Base-by-base conservation (phyloP, 1,284 basidiomycete species). In the Fomitopsis palustris region DNA sequence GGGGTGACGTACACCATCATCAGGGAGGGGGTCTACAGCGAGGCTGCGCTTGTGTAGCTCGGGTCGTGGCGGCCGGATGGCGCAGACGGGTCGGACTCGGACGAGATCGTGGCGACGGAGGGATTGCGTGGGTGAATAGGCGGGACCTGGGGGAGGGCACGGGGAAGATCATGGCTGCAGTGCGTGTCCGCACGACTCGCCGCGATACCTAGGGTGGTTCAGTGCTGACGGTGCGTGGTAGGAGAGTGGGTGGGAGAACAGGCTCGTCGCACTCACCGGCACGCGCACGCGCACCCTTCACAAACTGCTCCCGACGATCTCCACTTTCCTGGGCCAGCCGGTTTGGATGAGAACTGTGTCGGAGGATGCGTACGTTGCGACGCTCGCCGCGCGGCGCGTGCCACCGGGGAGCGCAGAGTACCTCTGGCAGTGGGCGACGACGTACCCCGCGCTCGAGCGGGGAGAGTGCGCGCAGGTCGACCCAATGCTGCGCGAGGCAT, bases 11-110 rank as follows among this genome's bases (percentile, higher is more conserved):
- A 72, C 55, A 75, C 74, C 23, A 70, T 74, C 53, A 63, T 78
- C 27, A 60, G 76, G 27, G 75, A 78, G 63, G 77, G 76, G 7
- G 72, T 77, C 31, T 77, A 78, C 57, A 71, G 67, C 62, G 74
- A 76, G 67, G 72, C 71, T 55, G 75, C 64, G 47, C 71, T 74
- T 56, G 64, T 76, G 27, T 76, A 75, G 59, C 65, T 77, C 29
- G 75, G 74, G 17, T 69, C 67, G 52, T 71, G 66, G 62, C 64
- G 66, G 57, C 62, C 64, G 0, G 45, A 25, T 25, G 62, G 59
- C n/a, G n/a, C n/a, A n/a, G n/a, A n/a, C n/a, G n/a, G n/a, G n/a
- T n/a, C n/a, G 21, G 62, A 61, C 27, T 60, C 55, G 12, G 63
- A 65, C 55, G 69, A 70, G 60, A n/a, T n/a, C n/a, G n/a, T 17